phyloP scores from a whole-genome alignment of 306 rosid genomes.

The Dalbergia oliveri region DNA sequence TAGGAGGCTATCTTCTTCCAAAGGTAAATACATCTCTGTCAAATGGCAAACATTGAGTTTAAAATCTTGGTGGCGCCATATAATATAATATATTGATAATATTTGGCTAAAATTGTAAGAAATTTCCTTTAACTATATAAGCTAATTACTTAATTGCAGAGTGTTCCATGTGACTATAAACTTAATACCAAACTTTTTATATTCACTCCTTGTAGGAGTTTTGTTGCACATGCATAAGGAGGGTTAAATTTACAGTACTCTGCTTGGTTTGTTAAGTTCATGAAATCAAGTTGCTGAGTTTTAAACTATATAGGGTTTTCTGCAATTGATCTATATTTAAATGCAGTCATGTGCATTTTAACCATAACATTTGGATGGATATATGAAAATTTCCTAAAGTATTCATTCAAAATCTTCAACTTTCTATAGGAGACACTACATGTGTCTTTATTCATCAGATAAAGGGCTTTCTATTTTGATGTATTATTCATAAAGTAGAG shows the following conservation, averaged over 20 bases:
- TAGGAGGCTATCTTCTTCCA: conserved; percentile 94
- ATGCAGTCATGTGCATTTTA: not conserved
- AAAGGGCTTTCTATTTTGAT: not conserved
- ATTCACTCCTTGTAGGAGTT: not conserved
- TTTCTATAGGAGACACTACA: not conserved
- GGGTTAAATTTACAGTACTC: not conserved
- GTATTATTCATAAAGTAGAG: not conserved
- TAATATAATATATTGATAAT: not conserved
- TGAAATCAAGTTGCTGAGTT: not conserved
- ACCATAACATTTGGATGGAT: not conserved
- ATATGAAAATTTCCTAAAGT: too few species aligned
- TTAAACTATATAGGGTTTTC: not conserved
- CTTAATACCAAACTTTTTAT: not conserved
- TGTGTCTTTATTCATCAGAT: not conserved
- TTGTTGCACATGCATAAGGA: not conserved
- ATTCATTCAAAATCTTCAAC: not conserved
- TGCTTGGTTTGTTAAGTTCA: not conserved
- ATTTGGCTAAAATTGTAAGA: not conserved
- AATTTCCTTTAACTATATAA: not conserved
- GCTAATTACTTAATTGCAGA: not conserved
- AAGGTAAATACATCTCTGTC: conserved; percentile 63
- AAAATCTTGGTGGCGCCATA: not conserved
- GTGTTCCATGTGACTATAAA: not conserved
- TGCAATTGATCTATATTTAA: not conserved
- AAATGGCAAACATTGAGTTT: not conserved